Percentiles rank a stretch among this genome's conserved stretches.
These are phyloP conservation scores for Diaporthe citrichinensis DNA, from an alignment of 2,329 filamentous ascomycete species.

Conservation along the genomic window DNA sequence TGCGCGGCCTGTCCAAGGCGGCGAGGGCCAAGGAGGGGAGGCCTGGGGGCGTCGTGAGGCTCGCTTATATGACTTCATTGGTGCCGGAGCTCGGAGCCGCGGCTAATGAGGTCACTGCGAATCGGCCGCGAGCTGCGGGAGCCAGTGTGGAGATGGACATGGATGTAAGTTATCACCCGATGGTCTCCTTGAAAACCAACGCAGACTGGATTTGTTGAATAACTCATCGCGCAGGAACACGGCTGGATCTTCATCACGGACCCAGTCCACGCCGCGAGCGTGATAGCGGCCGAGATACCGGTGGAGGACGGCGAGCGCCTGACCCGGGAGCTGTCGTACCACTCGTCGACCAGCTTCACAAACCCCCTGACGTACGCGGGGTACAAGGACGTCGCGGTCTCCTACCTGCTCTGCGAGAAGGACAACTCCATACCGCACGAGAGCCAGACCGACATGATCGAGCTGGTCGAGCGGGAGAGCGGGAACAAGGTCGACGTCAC, in stretches of 20 bases:
- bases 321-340: background rate
- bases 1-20: constrained; percentile 8
- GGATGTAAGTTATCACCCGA: background rate
- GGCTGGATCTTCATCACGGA: background rate
- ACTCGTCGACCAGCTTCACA: background rate
- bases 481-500: background rate
- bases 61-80: constrained; percentile 27
- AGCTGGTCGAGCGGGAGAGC: background rate
- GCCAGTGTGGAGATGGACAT: background rate
- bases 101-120: background rate
- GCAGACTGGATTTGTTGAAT: background rate
- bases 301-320: background rate
- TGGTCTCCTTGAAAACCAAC: background rate
- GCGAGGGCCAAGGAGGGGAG: constrained; percentile 20
- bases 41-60: constrained; percentile 32
- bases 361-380: background rate
- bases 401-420: background rate
- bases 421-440: background rate
- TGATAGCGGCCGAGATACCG: background rate
- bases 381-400: background rate
- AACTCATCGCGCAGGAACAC: background rate
- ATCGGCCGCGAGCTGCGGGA: background rate
- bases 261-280: background rate
- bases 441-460: background rate
- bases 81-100: background rate